Base-by-base conservation (phyloP, 2,329 filamentous ascomycete species). In the Ophiocordyceps camponoti-rufipedis region DNA sequence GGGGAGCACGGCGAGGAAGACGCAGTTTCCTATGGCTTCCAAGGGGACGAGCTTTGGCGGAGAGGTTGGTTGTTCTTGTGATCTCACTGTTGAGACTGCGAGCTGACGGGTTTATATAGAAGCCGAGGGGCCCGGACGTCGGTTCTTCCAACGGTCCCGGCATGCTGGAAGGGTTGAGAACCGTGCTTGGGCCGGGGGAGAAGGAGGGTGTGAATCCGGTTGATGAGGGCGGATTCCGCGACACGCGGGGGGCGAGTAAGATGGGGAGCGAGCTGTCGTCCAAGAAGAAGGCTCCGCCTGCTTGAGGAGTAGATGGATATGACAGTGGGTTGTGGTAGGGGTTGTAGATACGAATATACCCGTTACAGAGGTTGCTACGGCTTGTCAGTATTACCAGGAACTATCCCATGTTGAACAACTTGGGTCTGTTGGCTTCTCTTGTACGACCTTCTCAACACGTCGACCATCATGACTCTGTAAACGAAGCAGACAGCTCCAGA, bases 1-100 rank as follows among this genome's bases (percentile, higher is more conserved):
- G 5, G 55, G 55, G 19, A 39, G 54, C 16, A 57, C 55, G 33
- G 48, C 53, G 14, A 55, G 61, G 11, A 50, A 50, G 7, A 50
- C 59, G 12, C 56, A 62, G 49, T 48, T 57, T 10, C 35, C 35
- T 10, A 11, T 9, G 9, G n/a, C n/a, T 18, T 5, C n/a, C 7
- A 18, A n/a, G n/a, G 35, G 35, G 7, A 8, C 16, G n/a, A 39
- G n/a, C 16, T 39, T 18, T 6, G 35, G 35, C 10, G 35, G 35
- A 18, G 35, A 39, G 35, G 35, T 38, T n/a, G n/a, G 32, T 35
- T n/a, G 31, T 8, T 33, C n/a, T n/a, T n/a, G n/a, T n/a, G n/a
- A n/a, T 14, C 12, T 35, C 11, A 9, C 33, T 35, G 33, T 33
- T 33, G 31, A 33, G 13, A 11, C 3, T 7, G 23, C 23, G 23